Evolutionary conservation across 352 stramenopile genomes (phyloP).

Genomic region (Pythium coloratum): DNA sequence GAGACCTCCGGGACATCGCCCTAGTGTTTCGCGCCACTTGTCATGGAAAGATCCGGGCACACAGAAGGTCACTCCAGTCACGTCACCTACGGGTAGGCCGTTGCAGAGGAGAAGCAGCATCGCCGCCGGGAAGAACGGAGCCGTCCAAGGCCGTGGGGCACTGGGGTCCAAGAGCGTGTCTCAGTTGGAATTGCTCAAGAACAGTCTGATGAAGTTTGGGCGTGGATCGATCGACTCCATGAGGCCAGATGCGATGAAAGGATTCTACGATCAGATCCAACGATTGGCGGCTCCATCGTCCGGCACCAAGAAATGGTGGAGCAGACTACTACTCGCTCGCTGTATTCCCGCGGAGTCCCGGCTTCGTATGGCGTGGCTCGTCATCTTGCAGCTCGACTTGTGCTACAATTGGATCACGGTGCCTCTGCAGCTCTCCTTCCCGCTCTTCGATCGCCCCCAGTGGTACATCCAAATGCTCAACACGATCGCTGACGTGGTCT

Average conservation of each 20-base stretch:
- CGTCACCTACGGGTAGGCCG: not conserved
- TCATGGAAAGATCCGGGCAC: conserved; percentile 9
- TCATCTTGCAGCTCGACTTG: conserved; percentile 36
- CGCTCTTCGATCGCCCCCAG: conserved; percentile 31
- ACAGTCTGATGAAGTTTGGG: conserved; percentile 14
- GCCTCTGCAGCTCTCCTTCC: conserved; percentile 51
- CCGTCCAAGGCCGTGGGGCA: not conserved
- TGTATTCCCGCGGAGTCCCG: conserved; percentile 46
- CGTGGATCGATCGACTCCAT: conserved; percentile 23
- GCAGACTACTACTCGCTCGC: conserved; percentile 27
- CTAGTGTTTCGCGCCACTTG: conserved; percentile 9
- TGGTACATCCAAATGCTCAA: conserved; percentile 39
- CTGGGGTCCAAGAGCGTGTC: conserved; percentile 9
- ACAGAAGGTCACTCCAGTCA: conserved; percentile 8
- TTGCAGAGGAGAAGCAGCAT: conserved; percentile 9
- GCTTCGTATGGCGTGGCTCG: conserved; percentile 46
- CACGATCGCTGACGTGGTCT: conserved; percentile 31
- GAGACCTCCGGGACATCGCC: not conserved
- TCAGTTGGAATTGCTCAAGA: conserved; percentile 20
- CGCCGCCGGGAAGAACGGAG: not conserved
- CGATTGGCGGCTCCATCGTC: conserved; percentile 25
- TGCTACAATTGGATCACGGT: conserved; percentile 61
- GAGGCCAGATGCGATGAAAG: conserved; percentile 44
- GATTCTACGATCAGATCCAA: conserved; percentile 54
- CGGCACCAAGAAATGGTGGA: conserved; percentile 35